phyloP scores from a whole-genome alignment of 2,329 filamentous ascomycete species.

The Apiospora marii region DNA sequence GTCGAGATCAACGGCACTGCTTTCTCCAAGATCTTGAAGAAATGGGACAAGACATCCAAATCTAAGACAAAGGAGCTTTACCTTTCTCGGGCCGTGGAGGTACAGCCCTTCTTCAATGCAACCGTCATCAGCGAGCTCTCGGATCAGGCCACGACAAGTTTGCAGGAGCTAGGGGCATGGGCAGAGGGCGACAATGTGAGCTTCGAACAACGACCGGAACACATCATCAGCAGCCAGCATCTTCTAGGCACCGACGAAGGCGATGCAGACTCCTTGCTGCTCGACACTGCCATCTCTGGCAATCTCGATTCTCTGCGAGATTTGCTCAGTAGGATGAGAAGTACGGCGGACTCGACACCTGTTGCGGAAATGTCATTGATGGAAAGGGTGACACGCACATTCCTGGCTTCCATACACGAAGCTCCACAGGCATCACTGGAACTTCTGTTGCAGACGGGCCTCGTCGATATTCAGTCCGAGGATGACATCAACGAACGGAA shows the following conservation, averaged over 20 bases:
- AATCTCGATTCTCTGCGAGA: constrained; percentile 82
- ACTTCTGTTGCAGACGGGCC: constrained; percentile 78
- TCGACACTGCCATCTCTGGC: constrained; percentile 85
- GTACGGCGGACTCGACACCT: constrained; percentile 54
- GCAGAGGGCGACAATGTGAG: constrained; percentile 94
- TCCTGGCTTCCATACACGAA: constrained; percentile 88
- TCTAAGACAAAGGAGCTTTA: constrained; percentile 98
- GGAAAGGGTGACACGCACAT: constrained; percentile 87
- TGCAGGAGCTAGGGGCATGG: constrained; percentile 95
- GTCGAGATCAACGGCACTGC: constrained; percentile 98
- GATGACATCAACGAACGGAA: constrained; percentile 99
- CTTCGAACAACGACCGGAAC: constrained; percentile 70
- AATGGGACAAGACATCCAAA: constrained; percentile 99
- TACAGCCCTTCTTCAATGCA: constrained; percentile 97
- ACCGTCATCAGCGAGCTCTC: constrained; percentile 96
- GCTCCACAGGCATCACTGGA: constrained; percentile 79
- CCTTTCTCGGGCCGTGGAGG: constrained; percentile 92
- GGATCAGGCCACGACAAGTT: constrained; percentile 94
- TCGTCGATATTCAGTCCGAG: constrained; percentile 90
- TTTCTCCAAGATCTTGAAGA: constrained; percentile 98
- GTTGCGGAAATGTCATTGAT: constrained; percentile 62
- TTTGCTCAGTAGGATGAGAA: constrained; percentile 76
- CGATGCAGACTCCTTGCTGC: constrained; percentile 86
- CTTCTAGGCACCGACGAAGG: constrained; percentile 81
- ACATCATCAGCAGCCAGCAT: constrained; percentile 71